Evolutionary conservation across 1,284 basidiomycete genomes (phyloP).

Genomic region (Ceratobasidium sp.): DNA sequence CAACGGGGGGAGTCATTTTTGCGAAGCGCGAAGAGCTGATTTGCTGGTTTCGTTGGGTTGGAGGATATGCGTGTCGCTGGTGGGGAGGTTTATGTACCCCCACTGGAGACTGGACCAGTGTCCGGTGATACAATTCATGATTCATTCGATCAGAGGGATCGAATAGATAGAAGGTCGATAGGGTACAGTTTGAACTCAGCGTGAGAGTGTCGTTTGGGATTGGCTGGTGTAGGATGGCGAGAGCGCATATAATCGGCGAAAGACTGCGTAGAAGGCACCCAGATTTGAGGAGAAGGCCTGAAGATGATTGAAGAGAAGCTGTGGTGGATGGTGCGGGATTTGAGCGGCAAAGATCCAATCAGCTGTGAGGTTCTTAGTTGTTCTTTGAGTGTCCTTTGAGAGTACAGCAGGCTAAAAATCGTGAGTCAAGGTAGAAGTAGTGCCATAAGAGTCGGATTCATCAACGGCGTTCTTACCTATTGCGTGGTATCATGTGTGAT

Average conservation of each 20-base stretch:
- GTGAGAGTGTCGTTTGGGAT: constrained; percentile 22
- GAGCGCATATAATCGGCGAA: no score
- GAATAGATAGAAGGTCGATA: constrained; percentile 18
- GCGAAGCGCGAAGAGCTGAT: neutral
- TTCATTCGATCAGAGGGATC: constrained; percentile 9
- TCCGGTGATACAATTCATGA: neutral
- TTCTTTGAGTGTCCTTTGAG: no score
- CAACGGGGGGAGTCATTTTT: constrained; percentile 40
- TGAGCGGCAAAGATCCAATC: neutral
- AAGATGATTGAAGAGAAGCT: neutral
- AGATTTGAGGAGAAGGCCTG: constrained; percentile 7
- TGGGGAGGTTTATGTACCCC: constrained; percentile 10
- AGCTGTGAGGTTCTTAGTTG: no score
- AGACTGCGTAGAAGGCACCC: no score
- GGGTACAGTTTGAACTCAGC: constrained; percentile 28
- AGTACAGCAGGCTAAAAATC: no score
- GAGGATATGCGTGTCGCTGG: neutral
- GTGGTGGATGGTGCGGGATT: neutral
- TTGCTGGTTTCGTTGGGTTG: neutral
- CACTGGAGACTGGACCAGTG: neutral
- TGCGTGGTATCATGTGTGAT: no score
- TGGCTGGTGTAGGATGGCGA: neutral
- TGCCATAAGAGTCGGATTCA: no score
- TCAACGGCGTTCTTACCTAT: no score
- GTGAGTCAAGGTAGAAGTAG: no score